Base-by-base conservation (phyloP, 805 yeast species). In the Wickerhamomyces subpelliculosus region DNA sequence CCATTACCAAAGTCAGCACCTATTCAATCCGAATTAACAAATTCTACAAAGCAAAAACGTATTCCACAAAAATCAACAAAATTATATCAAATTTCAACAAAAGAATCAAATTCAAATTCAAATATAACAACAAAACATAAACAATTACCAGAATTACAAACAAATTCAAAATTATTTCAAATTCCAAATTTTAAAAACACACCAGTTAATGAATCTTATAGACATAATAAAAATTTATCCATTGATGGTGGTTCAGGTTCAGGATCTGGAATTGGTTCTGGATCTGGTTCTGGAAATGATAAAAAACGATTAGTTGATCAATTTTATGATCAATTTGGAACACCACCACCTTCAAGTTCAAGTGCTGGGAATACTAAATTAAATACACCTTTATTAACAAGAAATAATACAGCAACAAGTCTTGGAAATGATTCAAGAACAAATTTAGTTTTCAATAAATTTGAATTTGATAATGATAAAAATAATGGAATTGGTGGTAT, bases 291-390 rank as follows among this genome's bases (percentile, higher is more conserved):
- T n/a, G n/a, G n/a, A n/a, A 18, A 21, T n/a, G 33, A 35, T 28
- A 21, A 31, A n/a, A 27, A 35, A 23, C 22, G 38, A 28, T 23
- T 35, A 16, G 33, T 35, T 27, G 38, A 35, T 28, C 21, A 23
- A 8, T 35, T 35, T 14, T 35, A 35, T 17, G 21, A 29, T 13
- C 16, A 27, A 6, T 17, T 18, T n/a, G 32, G 32, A 5, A 29
- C 32, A 19, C 32, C 32, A 13, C 32, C 32, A 18, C 14, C 22
- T 25, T 13, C 27, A n/a, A n/a, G n/a, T n/a, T n/a, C n/a, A 19
- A 29, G 32, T 29, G 16, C 32, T 6, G 22, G 22, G 12, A 14
- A 14, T 6, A 29, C 32, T 3, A 17, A 22, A 11, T 12, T 7
- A 4, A 21, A 29, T 7, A 29, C 32, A 5, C 32, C 32, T 5